Conservation (phyloP, 805 yeast genomes). For the Cyberlindnera nakhonratchasimensis region DNA sequence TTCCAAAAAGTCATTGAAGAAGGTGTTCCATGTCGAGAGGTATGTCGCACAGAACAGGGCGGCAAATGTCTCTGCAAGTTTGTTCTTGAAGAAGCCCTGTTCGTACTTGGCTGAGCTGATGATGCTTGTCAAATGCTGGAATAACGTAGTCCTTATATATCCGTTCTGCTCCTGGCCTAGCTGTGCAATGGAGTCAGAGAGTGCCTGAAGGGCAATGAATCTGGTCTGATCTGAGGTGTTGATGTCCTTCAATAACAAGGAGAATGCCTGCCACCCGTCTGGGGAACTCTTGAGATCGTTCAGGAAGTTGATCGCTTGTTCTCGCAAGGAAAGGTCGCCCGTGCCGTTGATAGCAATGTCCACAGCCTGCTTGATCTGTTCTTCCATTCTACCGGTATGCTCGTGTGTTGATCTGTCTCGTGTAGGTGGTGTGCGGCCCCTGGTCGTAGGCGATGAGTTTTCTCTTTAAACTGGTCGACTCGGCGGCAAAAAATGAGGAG, state of each 20-base stretch:
- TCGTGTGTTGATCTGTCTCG: not conserved
- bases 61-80: slow-evolving; percentile 53
- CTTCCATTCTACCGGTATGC: slow-evolving; percentile 10
- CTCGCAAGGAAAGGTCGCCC: slow-evolving; percentile 23
- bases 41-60: slow-evolving; percentile 49
- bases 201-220: slow-evolving; percentile 29
- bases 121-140: slow-evolving; percentile 19
- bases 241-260: slow-evolving; percentile 36
- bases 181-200: slow-evolving; percentile 25
- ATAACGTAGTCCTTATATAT: slow-evolving; percentile 26
- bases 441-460: not conserved
- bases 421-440: not conserved
- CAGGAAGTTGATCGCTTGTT: slow-evolving; percentile 42
- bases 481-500: no score
- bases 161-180: slow-evolving; percentile 18
- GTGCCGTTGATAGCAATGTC: slow-evolving; percentile 31
- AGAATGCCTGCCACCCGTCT: slow-evolving; percentile 46
- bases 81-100: slow-evolving; percentile 48
- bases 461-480: no score
- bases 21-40: slow-evolving; percentile 44
- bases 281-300: slow-evolving; percentile 40
- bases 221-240: slow-evolving; percentile 27
- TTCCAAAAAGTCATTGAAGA: slow-evolving; percentile 46
- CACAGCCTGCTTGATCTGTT: slow-evolving; percentile 31
- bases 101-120: slow-evolving; percentile 27